Conservation (phyloP, 257 asterid genomes). For the Solanum paucissectum region DNA sequence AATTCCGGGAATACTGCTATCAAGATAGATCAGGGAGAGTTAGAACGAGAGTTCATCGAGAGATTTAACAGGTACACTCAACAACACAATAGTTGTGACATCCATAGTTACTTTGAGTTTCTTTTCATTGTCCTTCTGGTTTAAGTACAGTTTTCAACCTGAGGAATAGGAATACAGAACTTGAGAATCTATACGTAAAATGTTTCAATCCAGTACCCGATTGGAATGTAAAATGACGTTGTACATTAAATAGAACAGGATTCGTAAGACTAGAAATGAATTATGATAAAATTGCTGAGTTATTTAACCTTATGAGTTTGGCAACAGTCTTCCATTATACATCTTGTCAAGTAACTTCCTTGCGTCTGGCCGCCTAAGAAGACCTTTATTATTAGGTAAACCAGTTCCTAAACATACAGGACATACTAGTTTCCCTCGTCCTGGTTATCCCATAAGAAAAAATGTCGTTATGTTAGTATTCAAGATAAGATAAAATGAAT, state of each 20-base stretch:
- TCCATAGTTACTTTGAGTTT: neutral
- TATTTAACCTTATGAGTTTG: conserved; percentile 48
- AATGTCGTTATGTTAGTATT: neutral
- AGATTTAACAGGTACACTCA: neutral
- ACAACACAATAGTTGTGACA: neutral
- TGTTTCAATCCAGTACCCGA: neutral
- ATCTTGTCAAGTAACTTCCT: conserved; percentile 70
- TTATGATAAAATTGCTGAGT: neutral
- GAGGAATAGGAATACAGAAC: neutral
- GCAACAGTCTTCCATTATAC: conserved; percentile 87
- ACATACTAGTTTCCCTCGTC: conserved; percentile 89
- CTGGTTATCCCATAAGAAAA: conserved; percentile 18
- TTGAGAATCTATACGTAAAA: neutral
- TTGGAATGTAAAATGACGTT: neutral
- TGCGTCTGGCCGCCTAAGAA: conserved; percentile 91
- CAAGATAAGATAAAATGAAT: neutral
- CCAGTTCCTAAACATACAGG: conserved; percentile 97
- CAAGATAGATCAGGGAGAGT: neutral
- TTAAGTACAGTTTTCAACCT: neutral
- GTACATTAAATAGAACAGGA: neutral
- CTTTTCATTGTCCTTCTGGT: neutral
- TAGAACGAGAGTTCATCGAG: neutral
- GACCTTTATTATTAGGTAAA: conserved; percentile 87
- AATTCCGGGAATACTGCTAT: neutral
- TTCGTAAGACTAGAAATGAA: neutral